These are phyloP conservation scores for Zasmidium angulare DNA, from an alignment of 2,329 filamentous ascomycete genomes.

Conservation along the genomic window DNA sequence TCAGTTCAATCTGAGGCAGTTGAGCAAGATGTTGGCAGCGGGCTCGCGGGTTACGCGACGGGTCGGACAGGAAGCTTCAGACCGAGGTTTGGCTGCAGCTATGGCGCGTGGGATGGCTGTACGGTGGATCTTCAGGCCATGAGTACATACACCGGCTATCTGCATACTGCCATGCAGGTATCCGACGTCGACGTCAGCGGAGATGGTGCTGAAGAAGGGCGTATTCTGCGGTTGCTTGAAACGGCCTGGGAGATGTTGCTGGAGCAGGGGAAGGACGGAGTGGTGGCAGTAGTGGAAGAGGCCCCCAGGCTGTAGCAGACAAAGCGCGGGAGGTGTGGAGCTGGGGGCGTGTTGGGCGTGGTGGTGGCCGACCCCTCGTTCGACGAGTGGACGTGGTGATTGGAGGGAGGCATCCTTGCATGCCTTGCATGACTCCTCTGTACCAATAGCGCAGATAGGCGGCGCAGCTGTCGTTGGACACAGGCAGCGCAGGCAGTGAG, in stretches of 20 bases:
- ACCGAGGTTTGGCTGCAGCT: slow-evolving; percentile 16
- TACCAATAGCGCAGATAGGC: slow-evolving; percentile 13
- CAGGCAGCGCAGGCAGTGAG: not conserved
- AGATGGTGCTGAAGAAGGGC: not conserved
- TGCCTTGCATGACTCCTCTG: slow-evolving; percentile 5
- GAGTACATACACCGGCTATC: slow-evolving; percentile 15
- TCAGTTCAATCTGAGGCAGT: not conserved
- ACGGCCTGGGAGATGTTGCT: not conserved
- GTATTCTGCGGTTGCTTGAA: slow-evolving; percentile 8
- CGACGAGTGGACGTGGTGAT: slow-evolving; percentile 6
- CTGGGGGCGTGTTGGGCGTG: slow-evolving; percentile 9
- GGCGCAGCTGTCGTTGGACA: slow-evolving; percentile 15
- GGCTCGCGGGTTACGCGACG: not conserved
- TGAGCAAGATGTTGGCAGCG: not conserved
- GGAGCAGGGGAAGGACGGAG: slow-evolving; percentile 6
- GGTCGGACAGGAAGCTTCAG: slow-evolving; percentile 16
- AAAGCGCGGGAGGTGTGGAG: slow-evolving; percentile 17
- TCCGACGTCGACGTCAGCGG: slow-evolving; percentile 14
- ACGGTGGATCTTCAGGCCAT: slow-evolving; percentile 16
- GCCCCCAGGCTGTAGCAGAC: not conserved
- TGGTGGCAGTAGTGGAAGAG: not conserved
- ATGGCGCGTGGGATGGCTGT: slow-evolving; percentile 22
- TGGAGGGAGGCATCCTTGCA: slow-evolving; percentile 20
- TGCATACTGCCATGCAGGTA: slow-evolving; percentile 19
- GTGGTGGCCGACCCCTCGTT: slow-evolving; percentile 7